A percentile compares a stretch with the other conserved stretches of the same genome.
Conservation (phyloP, 2,329 filamentous ascomycete species). For the Conoideocrella luteorostrata region DNA sequence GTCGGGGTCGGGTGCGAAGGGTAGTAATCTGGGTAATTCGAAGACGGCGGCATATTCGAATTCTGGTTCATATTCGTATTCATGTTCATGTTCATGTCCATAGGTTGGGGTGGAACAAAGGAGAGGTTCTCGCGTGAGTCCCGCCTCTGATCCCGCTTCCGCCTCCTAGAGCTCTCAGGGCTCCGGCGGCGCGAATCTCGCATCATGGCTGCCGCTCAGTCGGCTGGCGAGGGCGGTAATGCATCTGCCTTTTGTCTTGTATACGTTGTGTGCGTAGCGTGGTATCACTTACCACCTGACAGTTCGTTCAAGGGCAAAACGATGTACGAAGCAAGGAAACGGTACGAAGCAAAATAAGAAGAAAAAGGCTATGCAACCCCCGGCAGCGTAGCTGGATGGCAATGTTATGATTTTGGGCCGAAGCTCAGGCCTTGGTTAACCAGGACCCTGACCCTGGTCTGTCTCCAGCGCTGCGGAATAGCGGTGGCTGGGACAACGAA, state of each 20-base stretch:
- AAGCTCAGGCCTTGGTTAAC: slow-evolving; percentile 6
- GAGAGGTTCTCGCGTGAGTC: slow-evolving; percentile 23
- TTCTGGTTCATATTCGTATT: slow-evolving; percentile 9
- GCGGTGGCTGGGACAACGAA: slow-evolving; percentile 8
- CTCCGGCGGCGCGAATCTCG: slow-evolving; percentile 50
- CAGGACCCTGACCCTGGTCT: slow-evolving; percentile 2
- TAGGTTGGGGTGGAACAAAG: slow-evolving; percentile 13
- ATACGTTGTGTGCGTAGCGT: neutral
- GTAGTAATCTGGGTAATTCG: slow-evolving; percentile 4
- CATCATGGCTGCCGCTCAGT: slow-evolving; percentile 39
- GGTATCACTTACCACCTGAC: neutral
- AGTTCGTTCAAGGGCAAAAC: neutral
- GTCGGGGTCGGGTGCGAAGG: slow-evolving; percentile 9
- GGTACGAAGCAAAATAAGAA: neutral
- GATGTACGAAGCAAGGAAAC: neutral
- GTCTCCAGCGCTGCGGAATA: slow-evolving; percentile 2
- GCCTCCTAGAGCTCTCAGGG: slow-evolving; percentile 48
- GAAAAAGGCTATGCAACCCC: neutral
- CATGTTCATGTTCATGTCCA: slow-evolving; percentile 11
- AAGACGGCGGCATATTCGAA: slow-evolving; percentile 3
- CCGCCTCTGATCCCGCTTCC: slow-evolving; percentile 29
- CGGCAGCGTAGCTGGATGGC: neutral
- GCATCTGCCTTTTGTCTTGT: slow-evolving; percentile 9
- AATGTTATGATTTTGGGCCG: slow-evolving; percentile 11
- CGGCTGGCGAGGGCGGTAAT: slow-evolving; percentile 11